Base-by-base conservation (phyloP, 495 filamentous ascomycete genomes). In the Choiromyces venosus region DNA sequence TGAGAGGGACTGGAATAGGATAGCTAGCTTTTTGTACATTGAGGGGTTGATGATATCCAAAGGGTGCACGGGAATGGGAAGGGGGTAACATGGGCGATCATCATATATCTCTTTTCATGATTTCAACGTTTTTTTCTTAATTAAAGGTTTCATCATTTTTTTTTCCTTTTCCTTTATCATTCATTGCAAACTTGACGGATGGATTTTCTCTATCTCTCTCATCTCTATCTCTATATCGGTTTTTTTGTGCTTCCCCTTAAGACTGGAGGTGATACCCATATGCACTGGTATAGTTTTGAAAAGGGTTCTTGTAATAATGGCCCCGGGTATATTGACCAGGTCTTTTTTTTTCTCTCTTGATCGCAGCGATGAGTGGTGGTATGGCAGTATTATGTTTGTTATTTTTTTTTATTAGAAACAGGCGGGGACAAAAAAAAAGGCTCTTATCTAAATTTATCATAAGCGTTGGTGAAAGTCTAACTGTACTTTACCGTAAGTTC, bases 71-170 rank as follows among this genome's bases (percentile, higher is more conserved):
- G 52, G 33, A 61, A 61, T 12, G 52, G 52, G n/a, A n/a, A 16
- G 52, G 42, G 42, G 25, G 52, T 25, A 52, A n/a, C 46, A n/a
- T 4, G 52, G 25, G 52, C 6, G 52, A 61, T 61, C 52, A 33
- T 33, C 46, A 46, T 46, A 46, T 29, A 61, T 61, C 9, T 61
- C 52, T 61, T 29, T 61, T 61, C 25, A 61, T 16, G 52, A 61
- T 61, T 61, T 61, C 52, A 61, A 61, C 25, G 52, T 29, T 61
- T 61, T 61, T 33, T 61, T 42, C 46, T 52, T 52, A 52, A 61
- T 56, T 25, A 56, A 61, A 61, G 52, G 52, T 61, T 61, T 61
- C 52, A 33, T 61, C 25, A 16, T 61, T 61, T 29, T 9, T 3
- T 42, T 61, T 61, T 33, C 25, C 16, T n/a, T n/a, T n/a, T n/a